phyloP scores from a whole-genome alignment of 2,329 filamentous ascomycete genomes.

The Ophiosphaerella narmari region DNA sequence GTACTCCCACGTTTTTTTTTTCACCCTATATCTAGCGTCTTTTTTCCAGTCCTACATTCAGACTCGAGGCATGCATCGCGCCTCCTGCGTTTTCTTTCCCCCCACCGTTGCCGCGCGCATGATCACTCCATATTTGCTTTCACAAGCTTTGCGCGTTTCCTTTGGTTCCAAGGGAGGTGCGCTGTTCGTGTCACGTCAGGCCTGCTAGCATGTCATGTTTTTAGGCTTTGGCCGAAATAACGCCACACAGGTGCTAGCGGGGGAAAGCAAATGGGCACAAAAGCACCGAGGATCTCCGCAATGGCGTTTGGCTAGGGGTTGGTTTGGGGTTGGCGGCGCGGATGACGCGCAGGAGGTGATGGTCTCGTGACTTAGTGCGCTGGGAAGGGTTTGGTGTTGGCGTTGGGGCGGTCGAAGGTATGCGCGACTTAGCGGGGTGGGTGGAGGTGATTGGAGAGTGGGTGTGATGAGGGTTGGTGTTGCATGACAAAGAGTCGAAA shows the following conservation, averaged over 20 bases:
- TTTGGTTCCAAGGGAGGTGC: too few species aligned
- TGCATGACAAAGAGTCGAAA: background rate
- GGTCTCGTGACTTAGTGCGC: constrained; percentile 19
- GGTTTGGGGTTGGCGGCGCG: background rate
- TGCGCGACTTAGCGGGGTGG: constrained; percentile 7
- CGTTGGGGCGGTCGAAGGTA: background rate
- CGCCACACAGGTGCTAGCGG: background rate
- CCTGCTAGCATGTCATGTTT: too few species aligned
- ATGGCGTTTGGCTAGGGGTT: background rate
- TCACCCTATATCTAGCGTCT: too few species aligned
- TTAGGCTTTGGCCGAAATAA: too few species aligned
- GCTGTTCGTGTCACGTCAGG: too few species aligned
- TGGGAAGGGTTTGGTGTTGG: background rate
- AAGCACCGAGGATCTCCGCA: background rate
- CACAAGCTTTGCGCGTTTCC: too few species aligned
- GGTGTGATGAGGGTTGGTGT: constrained; percentile 1
- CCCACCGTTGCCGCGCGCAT: too few species aligned
- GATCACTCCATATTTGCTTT: too few species aligned
- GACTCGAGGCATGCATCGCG: too few species aligned
- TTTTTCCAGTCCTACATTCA: too few species aligned
- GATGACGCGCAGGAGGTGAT: constrained; percentile 19
- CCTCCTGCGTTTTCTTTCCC: too few species aligned
- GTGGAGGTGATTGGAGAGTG: constrained; percentile 8
- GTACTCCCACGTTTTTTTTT: too few species aligned
- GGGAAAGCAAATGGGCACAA: background rate